Percentiles rank a stretch among this genome's conserved stretches.
phyloP scores from a whole-genome alignment of 768 basidiomycete genomes.

The Suillus lakei region DNA sequence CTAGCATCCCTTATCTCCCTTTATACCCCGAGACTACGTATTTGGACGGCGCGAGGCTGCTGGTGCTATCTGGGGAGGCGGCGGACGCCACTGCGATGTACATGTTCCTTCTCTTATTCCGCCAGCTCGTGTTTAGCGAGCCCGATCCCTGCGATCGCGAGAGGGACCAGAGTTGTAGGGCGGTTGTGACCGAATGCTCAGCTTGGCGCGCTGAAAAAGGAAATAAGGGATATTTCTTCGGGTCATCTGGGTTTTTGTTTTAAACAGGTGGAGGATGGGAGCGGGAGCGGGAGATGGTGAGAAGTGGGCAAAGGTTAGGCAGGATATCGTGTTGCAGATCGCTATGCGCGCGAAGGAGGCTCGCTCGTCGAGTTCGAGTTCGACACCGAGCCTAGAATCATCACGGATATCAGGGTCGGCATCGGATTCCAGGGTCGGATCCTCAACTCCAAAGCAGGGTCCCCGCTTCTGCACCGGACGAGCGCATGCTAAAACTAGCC shows the following conservation, averaged over 20 bases:
- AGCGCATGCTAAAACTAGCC: constrained; percentile 59
- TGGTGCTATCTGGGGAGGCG: constrained; percentile 69
- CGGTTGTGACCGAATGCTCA: constrained; percentile 43
- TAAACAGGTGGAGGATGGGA: background rate
- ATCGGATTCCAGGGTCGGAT: constrained; percentile 17
- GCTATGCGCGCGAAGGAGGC: constrained; percentile 67
- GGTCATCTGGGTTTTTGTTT: constrained; percentile 61
- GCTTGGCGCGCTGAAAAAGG: constrained; percentile 66
- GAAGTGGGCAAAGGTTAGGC: constrained; percentile 59
- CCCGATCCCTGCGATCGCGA: background rate
- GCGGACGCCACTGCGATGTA: constrained; percentile 76
- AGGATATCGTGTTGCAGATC: constrained; percentile 76
- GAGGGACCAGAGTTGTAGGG: background rate
- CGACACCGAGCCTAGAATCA: background rate
- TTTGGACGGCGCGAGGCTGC: constrained; percentile 75
- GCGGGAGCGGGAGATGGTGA: too few species aligned
- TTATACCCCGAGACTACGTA: constrained; percentile 79
- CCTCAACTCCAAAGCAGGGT: constrained; percentile 28
- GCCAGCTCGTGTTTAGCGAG: constrained; percentile 60
- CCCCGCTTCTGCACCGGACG: constrained; percentile 48
- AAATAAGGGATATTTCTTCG: constrained; percentile 71
- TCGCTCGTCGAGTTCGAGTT: constrained; percentile 19
- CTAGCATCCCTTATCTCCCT: constrained; percentile 39
- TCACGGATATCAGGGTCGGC: too few species aligned
- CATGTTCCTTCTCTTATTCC: constrained; percentile 82